These are phyloP conservation scores for Dalechampia spathulata DNA, from an alignment of 441 rosid species.

Conservation along the genomic window DNA sequence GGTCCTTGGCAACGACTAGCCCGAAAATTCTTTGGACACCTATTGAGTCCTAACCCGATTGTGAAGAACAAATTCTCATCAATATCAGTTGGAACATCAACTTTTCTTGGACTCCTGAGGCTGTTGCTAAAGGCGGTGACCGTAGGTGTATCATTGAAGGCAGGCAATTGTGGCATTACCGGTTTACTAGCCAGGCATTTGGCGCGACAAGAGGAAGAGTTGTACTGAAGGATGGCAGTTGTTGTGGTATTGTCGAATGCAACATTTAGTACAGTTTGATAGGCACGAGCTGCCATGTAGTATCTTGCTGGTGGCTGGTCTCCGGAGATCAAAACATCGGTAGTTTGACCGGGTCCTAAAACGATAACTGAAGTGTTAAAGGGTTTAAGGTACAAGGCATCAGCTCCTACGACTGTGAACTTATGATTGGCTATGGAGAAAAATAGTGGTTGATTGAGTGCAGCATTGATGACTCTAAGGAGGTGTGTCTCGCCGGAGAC, in stretches of 20 bases:
- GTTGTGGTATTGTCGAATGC: conserved; percentile 80
- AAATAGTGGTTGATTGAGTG: conserved; percentile 72
- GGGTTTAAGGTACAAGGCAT: conserved; percentile 73
- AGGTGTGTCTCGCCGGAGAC: conserved; percentile 70
- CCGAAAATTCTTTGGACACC: conserved; percentile 47
- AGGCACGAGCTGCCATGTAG: conserved; percentile 70
- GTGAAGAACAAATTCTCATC: conserved; percentile 69
- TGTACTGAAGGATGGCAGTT: conserved; percentile 79
- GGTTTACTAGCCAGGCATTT: conserved; percentile 33
- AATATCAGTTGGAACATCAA: conserved; percentile 55
- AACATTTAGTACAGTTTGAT: conserved; percentile 63
- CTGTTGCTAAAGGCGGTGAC: conserved; percentile 49
- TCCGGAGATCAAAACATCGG: conserved; percentile 70
- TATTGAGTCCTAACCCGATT: conserved; percentile 63
- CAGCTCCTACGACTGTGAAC: conserved; percentile 78
- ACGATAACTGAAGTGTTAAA: conserved; percentile 62
- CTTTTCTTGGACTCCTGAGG: conserved; percentile 42
- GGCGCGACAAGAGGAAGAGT: conserved; percentile 33
- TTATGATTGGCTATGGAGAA: conserved; percentile 72
- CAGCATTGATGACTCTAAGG: conserved; percentile 77
- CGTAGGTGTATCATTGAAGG: conserved; percentile 61
- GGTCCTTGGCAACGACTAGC: conserved; percentile 56
- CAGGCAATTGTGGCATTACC: conserved; percentile 49
- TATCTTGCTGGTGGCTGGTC: conserved; percentile 58
- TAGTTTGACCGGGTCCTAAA: conserved; percentile 95